Evolutionary conservation across 1,284 basidiomycete genomes (phyloP), one percentile per base, ranked within the genome.

Genomic region (Naganishia liquefaciens): DNA sequence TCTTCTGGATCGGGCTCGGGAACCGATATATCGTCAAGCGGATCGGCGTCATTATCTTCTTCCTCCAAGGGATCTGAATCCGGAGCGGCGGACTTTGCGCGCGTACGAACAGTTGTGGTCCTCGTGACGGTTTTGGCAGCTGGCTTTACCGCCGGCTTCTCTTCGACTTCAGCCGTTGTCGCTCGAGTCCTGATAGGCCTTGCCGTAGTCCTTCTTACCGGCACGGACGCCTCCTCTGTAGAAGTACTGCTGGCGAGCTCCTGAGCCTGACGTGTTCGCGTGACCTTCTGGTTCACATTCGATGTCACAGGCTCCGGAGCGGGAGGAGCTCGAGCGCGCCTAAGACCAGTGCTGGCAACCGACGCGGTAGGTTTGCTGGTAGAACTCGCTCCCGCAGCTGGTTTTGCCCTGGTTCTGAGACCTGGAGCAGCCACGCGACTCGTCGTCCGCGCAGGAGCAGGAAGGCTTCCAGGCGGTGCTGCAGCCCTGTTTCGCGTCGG

Each of bases 1-100:
- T 60, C 57, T 46, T 60, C 57, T 21, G 57, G 57, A 49, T 60
- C 57, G 25, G 57, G 57, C 27, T 60, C 57, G 11, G 57, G 57
- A 28, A 60, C 57, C n/a, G 46, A 40, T 15, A 60, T 60, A 40
- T 60, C 57, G 13, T 50, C 57, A 2, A 60, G 57, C 21, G 57
- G 57, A 33, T 60, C 57, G 21, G 33, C 33, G 27, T 60, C 57
- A 21, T 15, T 46, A 50, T 60, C 46, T 19, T 60, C 46, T 11
- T 60, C 44, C 13, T 39, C 46, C 15, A 37, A 19, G 6, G n/a
- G 13, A 37, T 46, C 33, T 3, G 21, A 21, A 15, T 50, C 39
- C 2, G 46, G 39, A 17, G 28, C 46, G 21, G 46, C 44, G 9
- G 47, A 47, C 21, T 50, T 60, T 15, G 57, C 57, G 49, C 57